Percentiles rank a stretch among this genome's conserved stretches.
Evolutionary conservation across 768 basidiomycete species (phyloP).

Genomic region (Heimioporus sp.): DNA sequence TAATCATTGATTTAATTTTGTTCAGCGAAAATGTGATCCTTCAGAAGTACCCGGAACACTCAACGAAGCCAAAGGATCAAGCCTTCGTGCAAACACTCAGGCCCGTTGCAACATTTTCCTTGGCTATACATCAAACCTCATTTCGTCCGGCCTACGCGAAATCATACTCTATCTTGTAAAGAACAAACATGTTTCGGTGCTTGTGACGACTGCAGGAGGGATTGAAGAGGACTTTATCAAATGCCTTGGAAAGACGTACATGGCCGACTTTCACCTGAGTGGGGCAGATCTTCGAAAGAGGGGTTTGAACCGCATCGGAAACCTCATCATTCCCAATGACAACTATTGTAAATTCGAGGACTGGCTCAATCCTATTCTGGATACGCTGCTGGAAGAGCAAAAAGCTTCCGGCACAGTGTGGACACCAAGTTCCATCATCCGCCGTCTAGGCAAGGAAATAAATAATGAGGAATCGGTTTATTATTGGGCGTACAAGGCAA

Average conservation of each 20-base stretch:
- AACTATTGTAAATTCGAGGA: conserved; percentile 99
- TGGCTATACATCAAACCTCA: conserved; percentile 97
- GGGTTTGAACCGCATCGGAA: conserved; percentile 98
- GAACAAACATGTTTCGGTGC: conserved; percentile 81
- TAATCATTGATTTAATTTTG: not conserved
- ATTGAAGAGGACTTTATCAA: conserved; percentile 99
- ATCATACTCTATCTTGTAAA: conserved; percentile 90
- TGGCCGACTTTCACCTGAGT: conserved; percentile 90
- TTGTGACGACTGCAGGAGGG: conserved; percentile 97
- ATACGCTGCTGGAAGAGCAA: conserved; percentile 89
- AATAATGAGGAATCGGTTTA: conserved; percentile 96
- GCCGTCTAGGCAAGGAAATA: conserved; percentile 91
- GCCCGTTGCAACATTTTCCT: conserved; percentile 89
- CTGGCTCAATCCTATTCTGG: conserved; percentile 95
- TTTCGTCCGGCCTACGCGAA: conserved; percentile 95
- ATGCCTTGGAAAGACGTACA: conserved; percentile 92
- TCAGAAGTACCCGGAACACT: conserved; percentile 76
- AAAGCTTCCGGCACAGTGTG: conserved; percentile 65
- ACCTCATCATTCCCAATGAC: conserved; percentile 94
- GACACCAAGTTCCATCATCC: conserved; percentile 92
- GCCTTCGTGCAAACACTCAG: conserved; percentile 58
- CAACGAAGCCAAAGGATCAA: conserved; percentile 65
- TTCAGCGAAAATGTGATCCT: conserved; percentile 82
- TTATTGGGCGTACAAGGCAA: conserved; percentile 99
- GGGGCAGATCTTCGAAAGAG: conserved; percentile 82